Conservation (phyloP, 768 basidiomycete genomes). For the Megacollybia marginata region DNA sequence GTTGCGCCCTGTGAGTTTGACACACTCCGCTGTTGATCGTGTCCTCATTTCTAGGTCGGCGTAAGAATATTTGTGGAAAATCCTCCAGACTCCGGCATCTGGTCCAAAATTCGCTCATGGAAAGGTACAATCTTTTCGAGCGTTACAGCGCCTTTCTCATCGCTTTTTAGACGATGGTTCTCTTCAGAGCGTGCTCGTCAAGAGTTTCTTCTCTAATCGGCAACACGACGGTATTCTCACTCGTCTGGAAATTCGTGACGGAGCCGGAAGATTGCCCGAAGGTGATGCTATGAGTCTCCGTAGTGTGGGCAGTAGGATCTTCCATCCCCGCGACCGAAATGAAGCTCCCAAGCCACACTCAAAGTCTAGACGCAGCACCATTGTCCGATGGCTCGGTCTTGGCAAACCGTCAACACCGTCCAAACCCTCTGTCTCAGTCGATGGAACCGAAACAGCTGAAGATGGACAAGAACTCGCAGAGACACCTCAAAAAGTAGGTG, state of each 20-base stretch:
- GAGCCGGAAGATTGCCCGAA: constrained; percentile 7
- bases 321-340: constrained; percentile 4
- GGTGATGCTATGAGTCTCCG: constrained; percentile 11
- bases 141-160: background rate
- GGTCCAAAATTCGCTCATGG: background rate
- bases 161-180: constrained; percentile 16
- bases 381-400: background rate
- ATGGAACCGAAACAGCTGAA: background rate
- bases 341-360: background rate
- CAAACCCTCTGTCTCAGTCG: background rate
- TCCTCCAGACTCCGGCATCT: constrained; percentile 4
- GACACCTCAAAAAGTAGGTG: background rate
- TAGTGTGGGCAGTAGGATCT: constrained; percentile 13
- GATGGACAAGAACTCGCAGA: background rate
- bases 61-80: constrained; percentile 15
- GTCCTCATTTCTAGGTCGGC: background rate
- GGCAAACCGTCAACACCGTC: background rate
- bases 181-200: constrained; percentile 16
- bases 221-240: constrained; percentile 12
- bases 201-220: constrained; percentile 13
- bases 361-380: background rate
- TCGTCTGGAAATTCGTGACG: constrained; percentile 17
- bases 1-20: constrained; percentile 13
- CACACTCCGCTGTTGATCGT: too few relatives aligned
- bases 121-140: background rate